These are phyloP conservation scores for Staphylotrichum tortipilum DNA, from an alignment of 495 filamentous ascomycete genomes.

Conservation along the genomic window DNA sequence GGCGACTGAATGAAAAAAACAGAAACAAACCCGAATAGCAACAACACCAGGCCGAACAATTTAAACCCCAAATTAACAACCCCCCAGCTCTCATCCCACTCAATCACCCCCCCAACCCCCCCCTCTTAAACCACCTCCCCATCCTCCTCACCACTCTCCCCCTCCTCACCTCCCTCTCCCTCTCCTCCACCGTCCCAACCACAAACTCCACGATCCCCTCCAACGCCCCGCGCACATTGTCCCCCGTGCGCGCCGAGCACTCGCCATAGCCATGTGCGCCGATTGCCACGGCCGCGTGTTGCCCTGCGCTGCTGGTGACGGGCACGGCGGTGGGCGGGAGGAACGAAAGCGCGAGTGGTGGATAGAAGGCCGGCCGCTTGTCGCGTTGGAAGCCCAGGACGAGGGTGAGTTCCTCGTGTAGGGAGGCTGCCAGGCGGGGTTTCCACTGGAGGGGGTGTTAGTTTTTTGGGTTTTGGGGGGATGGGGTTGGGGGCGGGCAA, in stretches of 20 bases:
- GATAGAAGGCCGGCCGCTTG: constrained; percentile 1
- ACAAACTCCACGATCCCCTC: constrained; percentile 8
- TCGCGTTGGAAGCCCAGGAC: constrained; percentile 24
- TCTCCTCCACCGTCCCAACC: not conserved
- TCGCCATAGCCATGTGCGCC: constrained; percentile 15
- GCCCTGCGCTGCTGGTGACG: constrained; percentile 2
- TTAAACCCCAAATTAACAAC: too few species aligned
- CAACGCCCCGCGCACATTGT: constrained; percentile 12
- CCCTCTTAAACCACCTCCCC: too few species aligned
- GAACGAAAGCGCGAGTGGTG: constrained; percentile 3
- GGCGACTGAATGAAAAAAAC: too few species aligned
- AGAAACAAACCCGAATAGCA: too few species aligned
- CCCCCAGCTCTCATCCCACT: too few species aligned
- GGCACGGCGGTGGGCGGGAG: constrained; percentile 8
- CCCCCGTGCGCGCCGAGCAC: constrained; percentile 16
- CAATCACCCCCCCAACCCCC: too few species aligned
- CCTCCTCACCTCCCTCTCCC: too few species aligned
- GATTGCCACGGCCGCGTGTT: not conserved
- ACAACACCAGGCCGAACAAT: too few species aligned
- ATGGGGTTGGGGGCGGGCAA: too few species aligned
- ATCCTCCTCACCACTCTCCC: too few species aligned
- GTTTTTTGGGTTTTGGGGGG: too few species aligned
- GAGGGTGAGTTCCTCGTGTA: constrained; percentile 17
- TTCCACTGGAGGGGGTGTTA: constrained; percentile 23
- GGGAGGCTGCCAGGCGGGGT: constrained; percentile 16